A percentile compares a stretch with the other conserved stretches of the same genome.
These are phyloP conservation scores for Epithele typhae DNA, from an alignment of 768 basidiomycete species.

Conservation along the genomic window DNA sequence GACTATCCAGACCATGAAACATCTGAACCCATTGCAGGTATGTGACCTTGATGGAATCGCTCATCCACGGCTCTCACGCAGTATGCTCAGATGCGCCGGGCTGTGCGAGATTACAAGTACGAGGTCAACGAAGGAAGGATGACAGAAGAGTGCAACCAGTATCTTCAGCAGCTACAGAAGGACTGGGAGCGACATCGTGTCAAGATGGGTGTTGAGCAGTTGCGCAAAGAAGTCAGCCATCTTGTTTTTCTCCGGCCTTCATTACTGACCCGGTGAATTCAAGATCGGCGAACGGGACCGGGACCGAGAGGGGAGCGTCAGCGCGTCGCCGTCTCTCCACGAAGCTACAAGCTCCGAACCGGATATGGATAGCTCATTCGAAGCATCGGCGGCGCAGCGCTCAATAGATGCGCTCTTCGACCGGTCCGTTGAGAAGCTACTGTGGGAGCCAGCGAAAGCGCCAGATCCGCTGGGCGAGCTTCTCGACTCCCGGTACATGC, in stretches of 20 bases:
- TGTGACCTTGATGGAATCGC: conserved; percentile 1
- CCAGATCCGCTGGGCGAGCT: conserved; percentile 87
- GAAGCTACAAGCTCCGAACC: conserved; percentile 17
- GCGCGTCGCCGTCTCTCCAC: conserved; percentile 35
- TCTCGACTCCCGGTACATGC: conserved; percentile 89
- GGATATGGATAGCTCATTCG: conserved; percentile 27
- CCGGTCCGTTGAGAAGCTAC: conserved; percentile 51
- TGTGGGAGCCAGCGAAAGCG: conserved; percentile 75
- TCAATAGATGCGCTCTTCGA: conserved; percentile 82
- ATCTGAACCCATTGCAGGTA: conserved; percentile 90
- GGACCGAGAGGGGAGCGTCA: conserved; percentile 48
- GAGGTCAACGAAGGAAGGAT: conserved; percentile 91
- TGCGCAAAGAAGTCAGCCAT: conserved; percentile 70
- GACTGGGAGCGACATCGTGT: conserved; percentile 95
- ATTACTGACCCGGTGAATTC: too few relatives aligned
- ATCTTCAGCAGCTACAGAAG: conserved; percentile 90
- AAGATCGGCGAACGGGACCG: conserved; percentile 69
- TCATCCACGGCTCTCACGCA: neutral
- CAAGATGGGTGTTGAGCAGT: conserved; percentile 78
- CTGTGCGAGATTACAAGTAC: conserved; percentile 89
- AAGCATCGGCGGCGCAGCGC: conserved; percentile 38
- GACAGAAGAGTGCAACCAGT: conserved; percentile 94
- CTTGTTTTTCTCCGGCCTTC: neutral
- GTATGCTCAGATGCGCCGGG: conserved; percentile 76
- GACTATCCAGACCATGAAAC: conserved; percentile 82